Evolutionary conservation across 129 eudicot genomes (phyloP).

Genomic region (Deinandra increscens): DNA sequence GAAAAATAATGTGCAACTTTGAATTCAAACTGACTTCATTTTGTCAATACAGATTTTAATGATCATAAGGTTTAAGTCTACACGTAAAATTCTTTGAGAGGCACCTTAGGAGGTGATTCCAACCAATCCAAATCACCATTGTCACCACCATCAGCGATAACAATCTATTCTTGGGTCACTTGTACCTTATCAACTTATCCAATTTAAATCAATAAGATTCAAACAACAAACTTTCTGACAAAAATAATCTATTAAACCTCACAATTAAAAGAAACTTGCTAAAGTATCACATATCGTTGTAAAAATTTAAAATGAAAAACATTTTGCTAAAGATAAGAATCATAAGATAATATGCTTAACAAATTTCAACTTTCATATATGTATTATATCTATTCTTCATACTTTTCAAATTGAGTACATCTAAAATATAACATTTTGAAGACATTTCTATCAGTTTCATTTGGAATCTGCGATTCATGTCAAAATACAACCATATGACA

Average conservation of each 20-base stretch:
- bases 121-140: slow-evolving; percentile 74
- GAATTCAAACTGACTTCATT: no score
- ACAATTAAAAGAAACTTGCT: slow-evolving; percentile 15
- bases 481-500: no score
- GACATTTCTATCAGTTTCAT: no score
- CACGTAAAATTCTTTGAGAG: no score
- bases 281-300: neutral
- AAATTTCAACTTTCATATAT: neutral
- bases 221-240: neutral
- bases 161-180: slow-evolving; percentile 21
- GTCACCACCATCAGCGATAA: slow-evolving; percentile 45
- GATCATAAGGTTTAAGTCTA: no score
- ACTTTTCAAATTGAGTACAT: no score
- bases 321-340: no score
- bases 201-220: neutral
- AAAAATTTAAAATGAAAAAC: slow-evolving; percentile 7
- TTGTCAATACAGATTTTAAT: no score
- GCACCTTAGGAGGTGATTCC: slow-evolving; percentile 58
- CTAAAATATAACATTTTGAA: no score
- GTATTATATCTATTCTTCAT: neutral
- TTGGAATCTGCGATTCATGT: no score
- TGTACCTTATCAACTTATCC: slow-evolving; percentile 45
- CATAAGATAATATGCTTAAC: no score
- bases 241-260: neutral
- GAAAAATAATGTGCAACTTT: no score